These are phyloP conservation scores for Pestalotiopsis sp. DNA, from an alignment of 2,329 filamentous ascomycete genomes.

Conservation along the genomic window DNA sequence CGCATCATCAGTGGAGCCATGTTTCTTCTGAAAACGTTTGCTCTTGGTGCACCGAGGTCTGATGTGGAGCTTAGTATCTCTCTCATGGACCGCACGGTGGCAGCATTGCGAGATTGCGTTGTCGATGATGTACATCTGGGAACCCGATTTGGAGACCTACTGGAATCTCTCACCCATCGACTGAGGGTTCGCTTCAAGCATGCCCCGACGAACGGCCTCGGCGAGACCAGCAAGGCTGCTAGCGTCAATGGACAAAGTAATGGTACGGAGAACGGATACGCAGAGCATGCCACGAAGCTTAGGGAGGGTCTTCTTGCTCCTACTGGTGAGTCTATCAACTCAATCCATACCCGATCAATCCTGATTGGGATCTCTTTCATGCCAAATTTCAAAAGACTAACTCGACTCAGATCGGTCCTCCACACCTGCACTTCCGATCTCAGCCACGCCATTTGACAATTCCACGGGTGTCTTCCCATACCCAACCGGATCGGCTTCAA, in stretches of 20 bases:
- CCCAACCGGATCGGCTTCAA: constrained; percentile 47
- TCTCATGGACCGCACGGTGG: constrained; percentile 75
- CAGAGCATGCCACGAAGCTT: constrained; percentile 26
- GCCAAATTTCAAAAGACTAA: constrained; percentile 16
- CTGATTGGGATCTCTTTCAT: not conserved
- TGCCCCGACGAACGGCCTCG: constrained; percentile 51
- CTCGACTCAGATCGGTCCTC: constrained; percentile 38
- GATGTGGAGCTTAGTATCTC: constrained; percentile 77
- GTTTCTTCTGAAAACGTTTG: constrained; percentile 84
- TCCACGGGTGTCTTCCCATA: constrained; percentile 58
- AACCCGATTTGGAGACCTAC: constrained; percentile 80
- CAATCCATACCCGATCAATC: not conserved
- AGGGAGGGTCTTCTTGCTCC: constrained; percentile 30
- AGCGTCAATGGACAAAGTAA: constrained; percentile 30
- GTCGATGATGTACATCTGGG: constrained; percentile 85
- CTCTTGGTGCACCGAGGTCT: constrained; percentile 75
- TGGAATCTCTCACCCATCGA: constrained; percentile 77
- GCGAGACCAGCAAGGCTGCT: constrained; percentile 27
- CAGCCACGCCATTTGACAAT: constrained; percentile 65
- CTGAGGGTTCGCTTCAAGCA: constrained; percentile 76
- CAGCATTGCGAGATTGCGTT: constrained; percentile 75
- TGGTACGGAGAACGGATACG: constrained; percentile 28
- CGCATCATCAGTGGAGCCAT: constrained; percentile 84
- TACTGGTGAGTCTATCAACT: constrained; percentile 25
- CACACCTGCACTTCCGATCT: constrained; percentile 55